Evolutionary conservation across 768 basidiomycete genomes (phyloP).

Genomic region (Xerocomellus amylosporus): DNA sequence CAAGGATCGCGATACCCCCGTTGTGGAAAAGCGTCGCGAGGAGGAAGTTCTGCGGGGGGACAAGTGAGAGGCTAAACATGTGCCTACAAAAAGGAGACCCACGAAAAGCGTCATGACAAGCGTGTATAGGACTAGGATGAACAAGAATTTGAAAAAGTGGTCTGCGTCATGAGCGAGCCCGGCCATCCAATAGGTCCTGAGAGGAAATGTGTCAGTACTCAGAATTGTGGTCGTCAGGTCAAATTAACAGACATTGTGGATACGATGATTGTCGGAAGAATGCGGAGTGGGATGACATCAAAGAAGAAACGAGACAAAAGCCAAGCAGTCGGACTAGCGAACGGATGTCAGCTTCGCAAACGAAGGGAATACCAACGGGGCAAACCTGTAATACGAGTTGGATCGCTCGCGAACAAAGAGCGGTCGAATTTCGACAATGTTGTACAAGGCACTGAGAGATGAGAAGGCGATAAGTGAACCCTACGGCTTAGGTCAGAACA

Average conservation of each 20-base stretch:
- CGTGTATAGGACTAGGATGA: conserved; percentile 83
- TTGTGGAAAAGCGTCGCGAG: conserved; percentile 81
- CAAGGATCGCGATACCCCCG: conserved; percentile 85
- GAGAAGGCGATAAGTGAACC: conserved; percentile 92
- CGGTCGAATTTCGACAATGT: conserved; percentile 77
- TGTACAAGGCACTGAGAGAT: conserved; percentile 84
- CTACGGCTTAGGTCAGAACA: conserved; percentile 35
- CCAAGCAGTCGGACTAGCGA: conserved; percentile 80
- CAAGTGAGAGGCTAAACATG: neutral
- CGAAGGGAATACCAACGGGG: neutral
- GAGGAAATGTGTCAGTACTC: conserved; percentile 4
- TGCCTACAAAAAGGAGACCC: conserved; percentile 28
- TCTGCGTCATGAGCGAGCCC: conserved; percentile 76
- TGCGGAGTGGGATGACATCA: conserved; percentile 83
- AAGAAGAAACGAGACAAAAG: conserved; percentile 83
- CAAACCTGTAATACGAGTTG: conserved; percentile 78
- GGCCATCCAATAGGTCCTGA: conserved; percentile 92
- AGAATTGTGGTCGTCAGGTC: neutral
- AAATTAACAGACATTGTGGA: conserved; percentile 64
- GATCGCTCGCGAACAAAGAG: conserved; percentile 91
- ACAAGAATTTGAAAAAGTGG: conserved; percentile 92
- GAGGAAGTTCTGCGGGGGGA: conserved; percentile 72
- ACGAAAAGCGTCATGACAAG: conserved; percentile 86
- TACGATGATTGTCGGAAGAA: conserved; percentile 87
- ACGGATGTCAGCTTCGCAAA: neutral